Conservation (phyloP, 2,329 filamentous ascomycete species). For the Fusarium tuaranense region DNA sequence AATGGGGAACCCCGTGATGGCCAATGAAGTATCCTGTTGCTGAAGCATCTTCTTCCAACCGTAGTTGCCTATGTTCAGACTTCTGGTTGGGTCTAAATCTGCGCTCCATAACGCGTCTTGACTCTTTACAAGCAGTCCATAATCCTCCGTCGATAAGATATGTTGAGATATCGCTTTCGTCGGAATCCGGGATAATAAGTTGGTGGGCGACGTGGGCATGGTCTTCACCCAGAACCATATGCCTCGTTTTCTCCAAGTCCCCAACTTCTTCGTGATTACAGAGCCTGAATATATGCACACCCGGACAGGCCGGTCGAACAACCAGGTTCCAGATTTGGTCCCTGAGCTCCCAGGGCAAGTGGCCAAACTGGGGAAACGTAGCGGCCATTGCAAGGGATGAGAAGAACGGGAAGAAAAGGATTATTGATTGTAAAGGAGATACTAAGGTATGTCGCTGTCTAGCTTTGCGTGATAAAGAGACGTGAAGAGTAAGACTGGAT, state of each 20-base stretch:
- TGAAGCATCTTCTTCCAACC: not conserved
- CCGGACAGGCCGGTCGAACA: not conserved
- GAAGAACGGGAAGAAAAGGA: not conserved
- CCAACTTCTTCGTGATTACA: not conserved
- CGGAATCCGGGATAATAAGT: not conserved
- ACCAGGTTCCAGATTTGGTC: not conserved
- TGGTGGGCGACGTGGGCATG: not conserved
- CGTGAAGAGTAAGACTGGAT: not conserved
- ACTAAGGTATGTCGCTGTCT: not conserved
- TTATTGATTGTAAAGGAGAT: not conserved
- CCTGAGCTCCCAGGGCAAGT: not conserved
- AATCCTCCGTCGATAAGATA: conserved; percentile 8
- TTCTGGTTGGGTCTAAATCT: not conserved
- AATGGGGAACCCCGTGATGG: not conserved
- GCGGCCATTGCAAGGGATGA: not conserved
- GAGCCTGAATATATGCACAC: not conserved
- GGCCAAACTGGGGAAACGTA: not conserved
- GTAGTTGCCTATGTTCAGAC: too few species aligned
- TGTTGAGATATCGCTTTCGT: not conserved
- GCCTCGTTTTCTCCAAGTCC: not conserved
- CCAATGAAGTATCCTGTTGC: not conserved
- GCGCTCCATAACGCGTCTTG: not conserved
- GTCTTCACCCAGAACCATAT: not conserved
- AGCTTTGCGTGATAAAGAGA: not conserved
- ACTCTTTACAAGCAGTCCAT: conserved; percentile 6